A percentile compares a stretch with the other conserved stretches of the same genome.
Evolutionary conservation across 495 filamentous ascomycete genomes (phyloP).

Genomic region (Podospora didyma): DNA sequence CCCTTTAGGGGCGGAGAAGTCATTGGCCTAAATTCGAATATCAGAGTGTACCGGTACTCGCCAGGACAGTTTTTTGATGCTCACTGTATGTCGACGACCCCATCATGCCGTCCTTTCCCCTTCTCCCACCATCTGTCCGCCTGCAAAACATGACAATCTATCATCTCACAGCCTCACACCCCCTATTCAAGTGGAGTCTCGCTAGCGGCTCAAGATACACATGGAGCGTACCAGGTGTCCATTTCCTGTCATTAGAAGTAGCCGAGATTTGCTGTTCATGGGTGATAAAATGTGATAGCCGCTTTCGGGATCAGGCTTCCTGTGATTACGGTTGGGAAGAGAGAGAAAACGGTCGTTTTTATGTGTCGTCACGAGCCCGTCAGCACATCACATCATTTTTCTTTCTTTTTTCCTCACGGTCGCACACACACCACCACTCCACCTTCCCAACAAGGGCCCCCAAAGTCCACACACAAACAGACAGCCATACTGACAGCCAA

Average conservation of each 20-base stretch:
- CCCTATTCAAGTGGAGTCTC: too few relatives aligned
- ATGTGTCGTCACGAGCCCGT: too few relatives aligned
- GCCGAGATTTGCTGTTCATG: too few relatives aligned
- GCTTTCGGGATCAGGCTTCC: too few relatives aligned
- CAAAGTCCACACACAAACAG: not conserved
- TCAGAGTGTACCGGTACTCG: slow-evolving; percentile 85
- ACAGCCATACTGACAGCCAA: not conserved
- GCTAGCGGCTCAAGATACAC: too few relatives aligned
- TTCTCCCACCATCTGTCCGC: not conserved
- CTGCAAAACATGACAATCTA: not conserved
- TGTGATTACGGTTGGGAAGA: too few relatives aligned
- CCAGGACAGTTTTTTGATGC: slow-evolving; percentile 85
- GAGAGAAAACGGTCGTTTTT: too few relatives aligned
- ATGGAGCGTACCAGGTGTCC: too few relatives aligned
- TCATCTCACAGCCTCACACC: not conserved
- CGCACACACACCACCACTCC: not conserved
- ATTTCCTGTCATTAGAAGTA: too few relatives aligned
- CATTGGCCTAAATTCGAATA: slow-evolving; percentile 84
- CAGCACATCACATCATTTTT: too few relatives aligned
- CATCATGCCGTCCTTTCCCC: not conserved
- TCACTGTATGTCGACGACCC: slow-evolving; percentile 60
- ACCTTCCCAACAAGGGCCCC: not conserved
- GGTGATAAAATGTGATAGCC: too few relatives aligned
- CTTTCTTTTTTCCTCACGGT: too few relatives aligned
- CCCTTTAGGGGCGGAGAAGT: slow-evolving; percentile 72